Percentiles rank a stretch among this genome's conserved stretches.
These are phyloP conservation scores for Golubevia sp. DNA, from an alignment of 1,284 basidiomycete genomes.

Conservation along the genomic window DNA sequence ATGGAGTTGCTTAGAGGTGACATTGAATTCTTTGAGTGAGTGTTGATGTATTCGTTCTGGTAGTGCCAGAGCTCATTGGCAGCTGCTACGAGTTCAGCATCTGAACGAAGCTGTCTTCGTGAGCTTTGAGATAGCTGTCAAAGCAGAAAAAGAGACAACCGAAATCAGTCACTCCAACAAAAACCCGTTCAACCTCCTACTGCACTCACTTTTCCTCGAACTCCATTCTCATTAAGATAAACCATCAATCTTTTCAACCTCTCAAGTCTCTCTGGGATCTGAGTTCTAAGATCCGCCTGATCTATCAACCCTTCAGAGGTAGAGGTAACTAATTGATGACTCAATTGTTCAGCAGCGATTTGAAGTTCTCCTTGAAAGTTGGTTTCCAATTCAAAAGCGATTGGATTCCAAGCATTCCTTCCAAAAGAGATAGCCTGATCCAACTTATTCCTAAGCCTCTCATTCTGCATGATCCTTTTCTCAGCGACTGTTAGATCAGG, in stretches of 20 bases:
- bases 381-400: not conserved
- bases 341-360: not conserved
- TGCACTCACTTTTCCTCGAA: not conserved
- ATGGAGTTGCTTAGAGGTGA: not conserved
- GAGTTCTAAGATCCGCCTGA: not conserved
- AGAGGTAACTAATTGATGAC: not conserved
- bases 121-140: not conserved
- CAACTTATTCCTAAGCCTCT: not conserved
- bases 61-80: not conserved
- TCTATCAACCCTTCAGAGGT: not conserved
- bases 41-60: not conserved
- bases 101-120: not conserved
- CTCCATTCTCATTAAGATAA: not conserved
- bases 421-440: not conserved
- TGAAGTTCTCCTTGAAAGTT: not conserved
- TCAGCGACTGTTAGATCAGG: not conserved
- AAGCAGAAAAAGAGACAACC: too few species aligned
- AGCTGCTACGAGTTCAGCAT: not conserved
- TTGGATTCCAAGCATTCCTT: not conserved
- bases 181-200: too few species aligned
- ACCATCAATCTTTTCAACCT: slow-evolving; percentile 1
- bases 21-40: not conserved
- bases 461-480: not conserved
- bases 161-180: too few species aligned
- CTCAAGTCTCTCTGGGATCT: not conserved